These are phyloP conservation scores for Dissophora ornata DNA, from an alignment of 192 early-diverging fungal genomes.

Conservation along the genomic window DNA sequence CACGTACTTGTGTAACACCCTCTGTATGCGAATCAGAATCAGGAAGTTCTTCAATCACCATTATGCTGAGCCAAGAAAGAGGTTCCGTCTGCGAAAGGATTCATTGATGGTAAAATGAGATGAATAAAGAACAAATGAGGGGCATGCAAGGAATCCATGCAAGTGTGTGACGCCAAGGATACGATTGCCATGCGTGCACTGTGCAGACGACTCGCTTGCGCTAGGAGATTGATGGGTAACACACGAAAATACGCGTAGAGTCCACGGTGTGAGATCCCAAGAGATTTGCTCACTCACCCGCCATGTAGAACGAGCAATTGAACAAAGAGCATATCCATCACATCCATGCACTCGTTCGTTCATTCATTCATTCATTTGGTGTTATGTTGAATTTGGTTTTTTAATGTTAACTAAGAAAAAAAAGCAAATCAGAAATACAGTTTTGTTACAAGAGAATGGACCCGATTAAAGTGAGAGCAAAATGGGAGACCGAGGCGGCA, in stretches of 20 bases:
- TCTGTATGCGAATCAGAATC: neutral
- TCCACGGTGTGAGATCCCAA: too few species aligned
- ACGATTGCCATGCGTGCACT: conserved; percentile 18
- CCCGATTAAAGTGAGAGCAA: conserved; percentile 6
- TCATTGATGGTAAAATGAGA: too few species aligned
- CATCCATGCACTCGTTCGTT: neutral
- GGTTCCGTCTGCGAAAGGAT: too few species aligned
- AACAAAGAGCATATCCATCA: too few species aligned
- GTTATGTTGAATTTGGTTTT: conserved; percentile 11
- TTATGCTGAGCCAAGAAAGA: too few species aligned
- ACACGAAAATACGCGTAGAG: too few species aligned
- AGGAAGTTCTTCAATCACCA: too few species aligned
- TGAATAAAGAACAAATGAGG: too few species aligned
- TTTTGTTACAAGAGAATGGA: conserved; percentile 47
- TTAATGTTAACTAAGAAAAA: conserved; percentile 21
- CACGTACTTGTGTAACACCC: neutral
- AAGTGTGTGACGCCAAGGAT: conserved; percentile 23
- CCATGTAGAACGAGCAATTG: too few species aligned
- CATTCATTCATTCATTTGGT: too few species aligned
- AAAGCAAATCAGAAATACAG: conserved; percentile 43
- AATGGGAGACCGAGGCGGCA: neutral
- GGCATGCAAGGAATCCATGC: neutral
- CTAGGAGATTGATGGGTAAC: neutral
- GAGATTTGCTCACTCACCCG: too few species aligned
- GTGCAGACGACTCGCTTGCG: neutral